These are phyloP conservation scores for Apiotrichum veenhuisii DNA, from an alignment of 1,284 basidiomycete species.

Conservation along the genomic window DNA sequence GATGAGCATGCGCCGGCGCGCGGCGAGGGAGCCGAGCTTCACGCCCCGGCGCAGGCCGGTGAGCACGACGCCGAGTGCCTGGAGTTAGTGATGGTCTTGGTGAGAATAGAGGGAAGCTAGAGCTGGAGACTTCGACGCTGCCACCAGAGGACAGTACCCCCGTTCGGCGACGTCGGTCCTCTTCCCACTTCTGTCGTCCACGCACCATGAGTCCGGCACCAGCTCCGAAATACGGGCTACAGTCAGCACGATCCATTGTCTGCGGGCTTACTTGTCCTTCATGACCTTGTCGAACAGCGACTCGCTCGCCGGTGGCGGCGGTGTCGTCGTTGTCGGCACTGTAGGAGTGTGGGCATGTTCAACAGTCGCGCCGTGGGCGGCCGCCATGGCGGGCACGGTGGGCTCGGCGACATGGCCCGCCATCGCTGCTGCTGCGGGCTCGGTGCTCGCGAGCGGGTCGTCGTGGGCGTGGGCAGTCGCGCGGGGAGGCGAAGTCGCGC, in stretches of 20 bases:
- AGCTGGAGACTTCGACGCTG: too few relatives aligned
- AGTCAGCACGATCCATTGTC: not conserved
- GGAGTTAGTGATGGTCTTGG: constrained; percentile 6
- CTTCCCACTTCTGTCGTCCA: constrained; percentile 4
- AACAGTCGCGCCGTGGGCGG: too few relatives aligned
- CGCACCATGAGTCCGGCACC: constrained; percentile 92
- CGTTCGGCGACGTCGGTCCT: too few relatives aligned
- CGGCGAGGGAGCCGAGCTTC: constrained; percentile 65
- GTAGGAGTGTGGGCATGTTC: not conserved
- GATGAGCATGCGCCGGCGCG: constrained; percentile 86
- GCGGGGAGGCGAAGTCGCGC: not conserved
- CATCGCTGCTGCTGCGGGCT: constrained; percentile 2
- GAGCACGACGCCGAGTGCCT: constrained; percentile 83
- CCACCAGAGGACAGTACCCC: too few relatives aligned
- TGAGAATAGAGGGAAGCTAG: not conserved
- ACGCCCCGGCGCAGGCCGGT: constrained; percentile 68
- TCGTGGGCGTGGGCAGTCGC: not conserved
- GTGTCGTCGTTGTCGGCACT: not conserved
- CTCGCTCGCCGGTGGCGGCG: not conserved
- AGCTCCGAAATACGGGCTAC: constrained; percentile 89
- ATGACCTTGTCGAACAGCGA: constrained; percentile 30
- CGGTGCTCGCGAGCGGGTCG: not conserved
- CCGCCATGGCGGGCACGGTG: not conserved
- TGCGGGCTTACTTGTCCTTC: constrained; percentile 38
- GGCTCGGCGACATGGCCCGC: constrained; percentile 2